A percentile compares a stretch with the other conserved stretches of the same genome.
These are phyloP conservation scores for Phytophthora pseudosyringae DNA, from an alignment of 352 stramenopile species.

Conservation along the genomic window DNA sequence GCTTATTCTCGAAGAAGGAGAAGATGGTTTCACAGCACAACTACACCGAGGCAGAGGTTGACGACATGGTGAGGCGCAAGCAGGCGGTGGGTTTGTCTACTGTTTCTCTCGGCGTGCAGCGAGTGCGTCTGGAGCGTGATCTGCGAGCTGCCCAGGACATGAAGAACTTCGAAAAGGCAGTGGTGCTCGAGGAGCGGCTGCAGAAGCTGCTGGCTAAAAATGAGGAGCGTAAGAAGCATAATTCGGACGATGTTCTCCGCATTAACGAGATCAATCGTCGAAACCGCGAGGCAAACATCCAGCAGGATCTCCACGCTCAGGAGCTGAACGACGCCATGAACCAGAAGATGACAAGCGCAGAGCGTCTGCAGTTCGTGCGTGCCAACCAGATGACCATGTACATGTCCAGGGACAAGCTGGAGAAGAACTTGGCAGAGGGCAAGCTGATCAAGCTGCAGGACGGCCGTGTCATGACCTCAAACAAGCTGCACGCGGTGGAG, in stretches of 20 bases:
- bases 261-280: constrained; percentile 89
- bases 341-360: constrained; percentile 83
- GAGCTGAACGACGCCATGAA: constrained; percentile 76
- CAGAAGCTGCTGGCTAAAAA: constrained; percentile 72
- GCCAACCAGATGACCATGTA: constrained; percentile 89
- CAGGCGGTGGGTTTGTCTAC: constrained; percentile 63
- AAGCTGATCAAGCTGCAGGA: constrained; percentile 75
- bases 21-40: constrained; percentile 73
- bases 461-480: constrained; percentile 84
- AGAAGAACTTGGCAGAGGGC: constrained; percentile 81
- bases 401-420: constrained; percentile 80
- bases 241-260: constrained; percentile 81
- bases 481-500: constrained; percentile 87
- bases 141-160: constrained; percentile 80
- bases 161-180: constrained; percentile 88
- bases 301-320: constrained; percentile 81
- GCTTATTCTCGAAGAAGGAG: constrained; percentile 65
- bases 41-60: constrained; percentile 84
- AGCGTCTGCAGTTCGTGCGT: constrained; percentile 85
- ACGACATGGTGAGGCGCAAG: constrained; percentile 81
- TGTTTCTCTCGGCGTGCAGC: constrained; percentile 78
- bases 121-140: constrained; percentile 82
- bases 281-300: constrained; percentile 83
- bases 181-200: constrained; percentile 72
- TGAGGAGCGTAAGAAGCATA: constrained; percentile 71